Percentiles rank a stretch among this genome's conserved stretches.
These are phyloP conservation scores for Schizophyllum amplum DNA, from an alignment of 1,284 basidiomycete species.

Conservation along the genomic window DNA sequence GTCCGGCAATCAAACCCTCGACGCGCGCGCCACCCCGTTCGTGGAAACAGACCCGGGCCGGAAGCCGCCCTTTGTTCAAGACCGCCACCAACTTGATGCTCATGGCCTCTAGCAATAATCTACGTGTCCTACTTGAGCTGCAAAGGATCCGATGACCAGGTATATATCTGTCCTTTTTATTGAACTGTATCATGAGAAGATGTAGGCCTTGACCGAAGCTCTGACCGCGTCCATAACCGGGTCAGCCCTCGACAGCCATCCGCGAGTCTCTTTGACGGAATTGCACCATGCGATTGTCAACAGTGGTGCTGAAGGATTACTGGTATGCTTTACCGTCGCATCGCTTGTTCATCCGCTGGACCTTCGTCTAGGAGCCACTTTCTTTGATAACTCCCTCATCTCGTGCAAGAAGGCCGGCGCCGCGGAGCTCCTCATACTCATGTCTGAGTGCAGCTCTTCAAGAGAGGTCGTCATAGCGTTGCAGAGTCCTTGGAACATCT, in stretches of 20 bases:
- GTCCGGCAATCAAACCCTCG: background rate
- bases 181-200: background rate
- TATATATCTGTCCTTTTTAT: background rate
- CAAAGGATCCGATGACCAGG: background rate
- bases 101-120: background rate
- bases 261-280: background rate
- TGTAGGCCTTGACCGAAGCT: background rate
- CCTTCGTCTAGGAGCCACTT: background rate
- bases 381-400: background rate
- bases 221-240: background rate
- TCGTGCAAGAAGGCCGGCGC: constrained; percentile 20
- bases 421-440: constrained; percentile 32
- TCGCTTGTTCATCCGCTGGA: background rate
- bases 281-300: background rate
- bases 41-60: background rate
- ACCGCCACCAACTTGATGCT: background rate
- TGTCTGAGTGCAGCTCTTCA: constrained; percentile 36
- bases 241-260: background rate
- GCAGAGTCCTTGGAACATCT: constrained; percentile 49
- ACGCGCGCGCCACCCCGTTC: background rate
- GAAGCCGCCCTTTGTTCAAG: background rate
- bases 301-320: background rate
- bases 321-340: background rate
- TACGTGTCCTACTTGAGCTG: background rate
- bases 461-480: constrained; percentile 56